Evolutionary conservation across 306 rosid genomes (phyloP), one percentile per base, ranked within the genome.

Genomic region (Castanospermum australe): DNA sequence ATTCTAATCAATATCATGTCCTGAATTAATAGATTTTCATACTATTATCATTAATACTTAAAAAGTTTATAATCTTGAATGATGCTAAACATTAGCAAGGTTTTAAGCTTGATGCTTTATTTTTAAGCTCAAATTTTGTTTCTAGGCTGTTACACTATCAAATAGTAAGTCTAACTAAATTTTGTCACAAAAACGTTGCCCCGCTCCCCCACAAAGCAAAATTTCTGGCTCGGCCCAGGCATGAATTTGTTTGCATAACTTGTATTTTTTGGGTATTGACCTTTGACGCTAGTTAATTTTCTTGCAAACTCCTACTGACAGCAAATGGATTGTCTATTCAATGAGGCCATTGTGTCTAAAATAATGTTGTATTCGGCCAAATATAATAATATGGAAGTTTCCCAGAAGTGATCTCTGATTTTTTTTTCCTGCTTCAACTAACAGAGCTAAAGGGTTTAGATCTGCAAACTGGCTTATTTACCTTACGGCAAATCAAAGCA

Each of bases 401-500:
- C 10, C 25, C 47, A 22, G 35, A 22, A 4, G 0, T 22, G 6
- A 39, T 66, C 6, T 42, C 25, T 77, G 6, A 73, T 44, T 73
- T 32, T 44, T 32, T 56, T 47, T 14, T 50, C 17, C 28, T 18
- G 7, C 47, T 76, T 79, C 55, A 56, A 68, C 22, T 47, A n/a
- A 60, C 77, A 87, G 94, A 83, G 62, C 63, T 92, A 22, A 84
- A 67, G 18, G 91, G 84, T 45, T 13, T 88, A 71, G 89, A 90
- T 60, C 44, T 88, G 22, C 86, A 85, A 81, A 90, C 91, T 4
- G 78, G 88, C 12, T 30, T 63, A 56, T 89, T 84, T 83, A 83
- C 87, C n/a, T 88, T 89, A 32, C 67, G 87, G 39, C 90, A 90
- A 85, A 79, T 92, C 22, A 86, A 67, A 85, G 87, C 83, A 20